Evolutionary conservation across 495 filamentous ascomycete species (phyloP), one percentile per base, ranked within the genome.

Genomic region (Apiosordaria backusii): DNA sequence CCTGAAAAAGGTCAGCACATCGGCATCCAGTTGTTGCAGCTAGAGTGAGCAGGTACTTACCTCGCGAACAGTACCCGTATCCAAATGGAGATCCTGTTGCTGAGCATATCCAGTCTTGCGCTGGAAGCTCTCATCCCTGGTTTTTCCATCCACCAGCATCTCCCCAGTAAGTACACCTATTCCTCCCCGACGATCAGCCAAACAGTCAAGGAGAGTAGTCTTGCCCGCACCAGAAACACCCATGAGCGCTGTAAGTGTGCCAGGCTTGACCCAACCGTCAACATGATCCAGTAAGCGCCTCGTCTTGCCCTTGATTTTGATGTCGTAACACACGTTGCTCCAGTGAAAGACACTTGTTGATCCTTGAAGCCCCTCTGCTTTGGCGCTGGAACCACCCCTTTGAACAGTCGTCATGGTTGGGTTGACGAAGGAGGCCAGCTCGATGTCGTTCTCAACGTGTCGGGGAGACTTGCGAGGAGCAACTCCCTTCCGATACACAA

Each of bases 21-120:
- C 7, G 18, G 7, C 18, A 50, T 50, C n/a, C n/a, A n/a, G n/a
- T n/a, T n/a, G n/a, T n/a, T n/a, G n/a, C n/a, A n/a, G n/a, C n/a
- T n/a, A n/a, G n/a, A n/a, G n/a, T n/a, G n/a, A n/a, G n/a, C n/a
- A n/a, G n/a, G n/a, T n/a, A n/a, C n/a, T n/a, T 5, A 89, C 89
- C 68, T 91, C 93, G 13, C 92, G 84, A 18, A 96, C 91, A 0
- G 93, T 97, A 4, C 87, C 83, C 0, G 91, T 95, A 26, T 64
- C 81, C 16, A 93, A 81, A 74, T 95, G 92, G 1, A 97, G 82
- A 81, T 97, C 89, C 75, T 95, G 90, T 71, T 97, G 93, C 72
- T 97, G 90, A 18, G 91, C 92, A 71, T 96, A 97, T 16, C 91
- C 92, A 4, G 89, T 92, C 75, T 92, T 89, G 1, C 90, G 85